Percentiles rank a stretch among this genome's conserved stretches.
Conservation (phyloP, 2,329 filamentous ascomycete species). For the Aspergillus melleus region DNA sequence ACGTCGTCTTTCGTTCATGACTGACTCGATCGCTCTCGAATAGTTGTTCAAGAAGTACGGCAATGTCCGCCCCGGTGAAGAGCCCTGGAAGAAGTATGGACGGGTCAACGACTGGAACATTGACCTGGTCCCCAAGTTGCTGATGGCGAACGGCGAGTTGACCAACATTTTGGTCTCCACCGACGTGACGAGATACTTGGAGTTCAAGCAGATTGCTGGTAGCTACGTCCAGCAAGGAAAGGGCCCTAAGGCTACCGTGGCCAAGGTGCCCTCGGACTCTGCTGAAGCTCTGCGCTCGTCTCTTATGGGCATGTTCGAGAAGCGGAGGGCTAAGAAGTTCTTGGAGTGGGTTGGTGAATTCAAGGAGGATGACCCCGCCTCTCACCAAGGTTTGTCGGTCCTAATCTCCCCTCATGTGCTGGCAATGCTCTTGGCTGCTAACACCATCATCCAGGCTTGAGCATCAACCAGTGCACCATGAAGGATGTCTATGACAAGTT, state of each 20-base stretch:
- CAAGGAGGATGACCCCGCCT: slow-evolving; percentile 74
- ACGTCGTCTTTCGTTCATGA: slow-evolving; percentile 20
- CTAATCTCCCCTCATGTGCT: background rate
- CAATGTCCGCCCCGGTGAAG: slow-evolving; percentile 73
- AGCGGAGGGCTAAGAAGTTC: slow-evolving; percentile 94
- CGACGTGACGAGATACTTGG: slow-evolving; percentile 83
- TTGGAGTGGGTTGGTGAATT: slow-evolving; percentile 93
- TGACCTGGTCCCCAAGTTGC: slow-evolving; percentile 94
- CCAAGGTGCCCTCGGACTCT: slow-evolving; percentile 94
- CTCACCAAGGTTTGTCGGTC: slow-evolving; percentile 75
- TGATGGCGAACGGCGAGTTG: slow-evolving; percentile 97
- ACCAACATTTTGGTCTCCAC: slow-evolving; percentile 98
- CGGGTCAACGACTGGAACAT: slow-evolving; percentile 99
- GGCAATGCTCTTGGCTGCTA: slow-evolving; percentile 16
- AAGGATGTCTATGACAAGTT: slow-evolving; percentile 99
- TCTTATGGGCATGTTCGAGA: slow-evolving; percentile 97
- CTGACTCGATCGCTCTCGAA: slow-evolving; percentile 26
- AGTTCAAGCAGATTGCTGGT: slow-evolving; percentile 92
- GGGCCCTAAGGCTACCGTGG: slow-evolving; percentile 81
- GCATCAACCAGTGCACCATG: slow-evolving; percentile 80
- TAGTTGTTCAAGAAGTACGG: slow-evolving; percentile 97
- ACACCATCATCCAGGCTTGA: slow-evolving; percentile 61
- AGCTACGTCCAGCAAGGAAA: slow-evolving; percentile 92
- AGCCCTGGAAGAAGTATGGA: slow-evolving; percentile 98
- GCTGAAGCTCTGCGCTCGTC: slow-evolving; percentile 87